Percentiles rank a stretch among this genome's conserved stretches.
phyloP scores from a whole-genome alignment of 208 protist genomes.

The Leishmania aethiopica region DNA sequence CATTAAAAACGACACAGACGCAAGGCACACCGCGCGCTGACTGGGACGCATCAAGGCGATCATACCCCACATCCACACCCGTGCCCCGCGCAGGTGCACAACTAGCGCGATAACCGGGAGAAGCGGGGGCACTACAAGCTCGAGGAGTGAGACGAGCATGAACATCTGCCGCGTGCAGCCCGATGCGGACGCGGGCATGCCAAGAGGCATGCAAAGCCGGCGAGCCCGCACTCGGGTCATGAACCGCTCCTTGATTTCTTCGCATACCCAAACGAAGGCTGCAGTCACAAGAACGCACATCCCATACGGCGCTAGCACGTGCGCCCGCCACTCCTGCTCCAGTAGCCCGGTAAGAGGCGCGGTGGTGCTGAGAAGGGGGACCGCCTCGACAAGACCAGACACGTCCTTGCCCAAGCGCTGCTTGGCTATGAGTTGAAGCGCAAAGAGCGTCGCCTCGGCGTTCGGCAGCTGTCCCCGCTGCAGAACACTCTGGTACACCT shows the following conservation, averaged over 20 bases:
- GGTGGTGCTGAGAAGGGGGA: constrained; percentile 24
- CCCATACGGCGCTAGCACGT: constrained; percentile 12
- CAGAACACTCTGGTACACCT: constrained; percentile 11
- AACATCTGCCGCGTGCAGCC: constrained; percentile 9
- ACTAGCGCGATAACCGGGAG: constrained; percentile 8
- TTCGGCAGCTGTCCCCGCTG: constrained; percentile 18
- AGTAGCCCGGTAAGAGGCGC: constrained; percentile 28
- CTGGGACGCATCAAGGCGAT: constrained; percentile 25
- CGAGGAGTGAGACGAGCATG: constrained; percentile 13
- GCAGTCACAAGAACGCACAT: constrained; percentile 10
- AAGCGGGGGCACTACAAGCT: constrained; percentile 9
- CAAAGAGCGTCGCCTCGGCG: constrained; percentile 37
- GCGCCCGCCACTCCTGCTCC: constrained; percentile 22
- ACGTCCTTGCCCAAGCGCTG: constrained; percentile 42
- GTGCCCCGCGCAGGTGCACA: constrained; percentile 3
- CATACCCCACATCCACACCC: constrained; percentile 6
- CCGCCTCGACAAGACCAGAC: constrained; percentile 12
- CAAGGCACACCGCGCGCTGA: constrained; percentile 17
- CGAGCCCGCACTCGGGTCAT: constrained; percentile 12
- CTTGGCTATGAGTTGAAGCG: constrained; percentile 51
- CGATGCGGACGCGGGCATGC: background rate
- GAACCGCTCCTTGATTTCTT: constrained; percentile 26
- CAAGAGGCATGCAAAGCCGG: background rate
- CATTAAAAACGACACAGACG: background rate
- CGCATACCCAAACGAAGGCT: constrained; percentile 8